Percentiles rank a stretch among this genome's conserved stretches.
phyloP scores from a whole-genome alignment of 2,329 filamentous ascomycete genomes.

The Coniella lustricola region DNA sequence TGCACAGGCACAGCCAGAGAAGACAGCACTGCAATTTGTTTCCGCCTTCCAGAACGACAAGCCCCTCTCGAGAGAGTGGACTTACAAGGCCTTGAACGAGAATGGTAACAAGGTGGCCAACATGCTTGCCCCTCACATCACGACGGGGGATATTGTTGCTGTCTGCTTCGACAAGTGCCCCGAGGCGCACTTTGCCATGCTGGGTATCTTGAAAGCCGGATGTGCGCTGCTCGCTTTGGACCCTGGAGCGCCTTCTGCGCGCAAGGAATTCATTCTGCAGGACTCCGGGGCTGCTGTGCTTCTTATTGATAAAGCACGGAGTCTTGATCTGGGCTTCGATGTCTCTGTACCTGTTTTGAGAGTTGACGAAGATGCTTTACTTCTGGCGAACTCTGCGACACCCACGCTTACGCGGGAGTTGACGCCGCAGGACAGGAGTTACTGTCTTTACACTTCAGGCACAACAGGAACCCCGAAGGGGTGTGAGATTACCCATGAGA shows the following conservation, averaged over 20 bases:
- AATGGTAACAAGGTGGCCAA: slow-evolving; percentile 68
- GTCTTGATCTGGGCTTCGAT: slow-evolving; percentile 26
- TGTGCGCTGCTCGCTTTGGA: slow-evolving; percentile 78
- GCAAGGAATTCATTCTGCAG: slow-evolving; percentile 70
- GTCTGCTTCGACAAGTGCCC: slow-evolving; percentile 81
- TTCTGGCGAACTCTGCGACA: slow-evolving; percentile 5
- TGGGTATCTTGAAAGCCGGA: slow-evolving; percentile 76
- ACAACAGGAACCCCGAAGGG: slow-evolving; percentile 84
- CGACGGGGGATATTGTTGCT: slow-evolving; percentile 58
- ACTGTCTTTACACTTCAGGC: slow-evolving; percentile 82
- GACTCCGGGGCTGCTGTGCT: slow-evolving; percentile 64
- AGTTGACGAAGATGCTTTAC: slow-evolving; percentile 28
- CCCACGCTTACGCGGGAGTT: slow-evolving; percentile 25
- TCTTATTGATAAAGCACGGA: slow-evolving; percentile 40
- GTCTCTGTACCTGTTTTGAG: slow-evolving; percentile 26
- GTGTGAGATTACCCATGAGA: slow-evolving; percentile 82
- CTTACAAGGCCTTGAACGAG: slow-evolving; percentile 63
- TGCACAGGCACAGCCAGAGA: slow-evolving; percentile 48
- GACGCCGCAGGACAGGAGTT: slow-evolving; percentile 57
- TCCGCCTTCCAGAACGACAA: slow-evolving; percentile 41
- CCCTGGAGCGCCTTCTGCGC: slow-evolving; percentile 59
- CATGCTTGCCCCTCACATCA: slow-evolving; percentile 45
- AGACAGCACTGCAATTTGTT: slow-evolving; percentile 69
- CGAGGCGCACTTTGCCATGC: slow-evolving; percentile 73
- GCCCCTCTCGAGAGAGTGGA: slow-evolving; percentile 55